These are phyloP conservation scores for Amauroascus verrucosus DNA, from an alignment of 2,329 filamentous ascomycete species.

Conservation along the genomic window DNA sequence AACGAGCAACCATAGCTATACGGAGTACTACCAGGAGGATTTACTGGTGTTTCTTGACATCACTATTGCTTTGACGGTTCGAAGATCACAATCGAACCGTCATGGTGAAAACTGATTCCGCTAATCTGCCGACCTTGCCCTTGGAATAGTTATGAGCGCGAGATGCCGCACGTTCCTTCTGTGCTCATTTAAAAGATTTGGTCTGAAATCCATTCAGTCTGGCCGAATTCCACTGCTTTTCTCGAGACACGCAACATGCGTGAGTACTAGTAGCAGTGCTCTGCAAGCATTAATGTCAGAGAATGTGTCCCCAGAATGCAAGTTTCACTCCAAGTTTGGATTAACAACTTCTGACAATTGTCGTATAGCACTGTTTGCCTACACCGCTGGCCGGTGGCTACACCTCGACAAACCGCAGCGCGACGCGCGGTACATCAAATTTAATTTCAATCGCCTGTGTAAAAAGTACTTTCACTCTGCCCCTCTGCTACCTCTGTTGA, in stretches of 20 bases:
- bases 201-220: slow-evolving; percentile 4
- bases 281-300: slow-evolving; percentile 2
- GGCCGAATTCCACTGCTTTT: background rate
- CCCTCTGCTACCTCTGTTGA: slow-evolving; percentile 28
- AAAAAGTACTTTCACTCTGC: slow-evolving; percentile 29
- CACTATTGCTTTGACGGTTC: too few species aligned
- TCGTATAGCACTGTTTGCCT: slow-evolving; percentile 19
- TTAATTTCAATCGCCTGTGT: slow-evolving; percentile 35
- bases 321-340: slow-evolving; percentile 3
- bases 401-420: slow-evolving; percentile 29
- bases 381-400: slow-evolving; percentile 33
- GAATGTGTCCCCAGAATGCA: slow-evolving; percentile 10
- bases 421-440: slow-evolving; percentile 29
- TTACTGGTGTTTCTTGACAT: too few species aligned
- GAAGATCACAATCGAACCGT: too few species aligned
- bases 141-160: slow-evolving; percentile 8
- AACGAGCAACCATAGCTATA: too few species aligned
- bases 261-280: background rate
- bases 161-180: slow-evolving; percentile 5
- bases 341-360: slow-evolving; percentile 8
- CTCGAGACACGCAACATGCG: background rate
- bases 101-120: background rate
- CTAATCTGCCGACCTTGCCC: slow-evolving; percentile 2
- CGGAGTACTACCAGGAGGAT: too few species aligned
- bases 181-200: background rate